Percentiles rank a stretch among this genome's conserved stretches.
These are phyloP conservation scores for Quercus suber DNA, from an alignment of 306 rosid species.

Conservation along the genomic window DNA sequence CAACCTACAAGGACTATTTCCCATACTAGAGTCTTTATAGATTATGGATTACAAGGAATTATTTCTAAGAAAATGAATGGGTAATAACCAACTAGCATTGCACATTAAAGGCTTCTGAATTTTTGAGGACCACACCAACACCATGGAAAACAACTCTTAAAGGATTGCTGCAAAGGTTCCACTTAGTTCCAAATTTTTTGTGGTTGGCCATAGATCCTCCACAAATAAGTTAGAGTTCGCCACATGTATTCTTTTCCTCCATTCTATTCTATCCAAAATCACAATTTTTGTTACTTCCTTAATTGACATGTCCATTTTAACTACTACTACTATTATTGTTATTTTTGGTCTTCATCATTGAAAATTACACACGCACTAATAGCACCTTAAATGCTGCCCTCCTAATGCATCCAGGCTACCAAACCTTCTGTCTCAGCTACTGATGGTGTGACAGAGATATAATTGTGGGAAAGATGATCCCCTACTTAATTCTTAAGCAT, in stretches of 20 bases:
- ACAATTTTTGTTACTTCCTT: no score
- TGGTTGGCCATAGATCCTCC: no score
- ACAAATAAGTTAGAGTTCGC: no score
- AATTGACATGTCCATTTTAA: no score
- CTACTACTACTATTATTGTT: no score
- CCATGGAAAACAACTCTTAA: background rate
- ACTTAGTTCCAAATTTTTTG: no score
- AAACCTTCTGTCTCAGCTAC: no score
- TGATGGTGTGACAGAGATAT: no score
- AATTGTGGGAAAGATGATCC: background rate
- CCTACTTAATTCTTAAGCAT: background rate
- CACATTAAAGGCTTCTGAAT: background rate
- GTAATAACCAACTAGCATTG: background rate
- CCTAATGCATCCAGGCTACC: background rate
- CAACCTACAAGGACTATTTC: constrained; percentile 34
- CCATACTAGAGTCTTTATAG: background rate
- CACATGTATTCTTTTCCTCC: no score
- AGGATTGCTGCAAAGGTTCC: background rate
- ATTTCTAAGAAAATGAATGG: background rate
- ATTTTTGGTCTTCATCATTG: no score
- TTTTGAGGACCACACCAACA: background rate
- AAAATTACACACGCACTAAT: background rate
- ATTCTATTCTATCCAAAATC: no score
- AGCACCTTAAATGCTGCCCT: background rate
- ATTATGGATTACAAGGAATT: background rate